Evolutionary conservation across 306 rosid species (phyloP), one percentile per base, ranked within the genome.

Genomic region (Nissolia schottii): DNA sequence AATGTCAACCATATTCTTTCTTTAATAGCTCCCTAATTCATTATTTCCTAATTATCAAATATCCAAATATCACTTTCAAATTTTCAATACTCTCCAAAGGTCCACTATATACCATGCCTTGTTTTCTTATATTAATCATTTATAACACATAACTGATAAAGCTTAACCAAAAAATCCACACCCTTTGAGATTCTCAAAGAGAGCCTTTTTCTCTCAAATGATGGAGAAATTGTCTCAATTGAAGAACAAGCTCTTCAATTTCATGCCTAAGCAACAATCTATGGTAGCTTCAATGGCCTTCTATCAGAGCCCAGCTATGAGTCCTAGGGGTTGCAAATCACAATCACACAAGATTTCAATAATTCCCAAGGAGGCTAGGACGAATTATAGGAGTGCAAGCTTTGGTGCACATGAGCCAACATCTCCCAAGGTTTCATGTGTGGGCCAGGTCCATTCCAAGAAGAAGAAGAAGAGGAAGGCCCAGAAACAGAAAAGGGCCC

Each of bases 341-440:
- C n/a, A 69, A 4, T 1, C 7, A 45, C 32, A 19, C 3, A 59
- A 0, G 8, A 64, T 80, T 23, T 67, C 80, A 1, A 79, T 86
- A 13, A 40, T 84, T 32, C 86, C 85, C 2, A n/a, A 24, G 7
- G 86, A 86, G 37, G 76, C 74, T 16, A 46, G 85, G 75, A 79
- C 77, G 54, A 78, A 53, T 61, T 41, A 38, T 2, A 53, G 35
- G 54, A 53, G 9, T 48, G 69, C 19, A 31, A 73, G 81, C 15
- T 73, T 84, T 13, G 69, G 79, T 28, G 27, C 71, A 23, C 13
- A 24, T 25, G 86, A 86, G 14, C 88, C 88, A 5, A 3, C 72
- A 0, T 86, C 88, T 3, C 88, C 85, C 2, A 76, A 84, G 68
- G 88, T 86, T 10, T 79, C 90, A 4, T 86, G 86, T 58, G 68